Evolutionary conservation across 768 basidiomycete genomes (phyloP), one percentile per base, ranked within the genome.

Genomic region (Podaxis sp.): DNA sequence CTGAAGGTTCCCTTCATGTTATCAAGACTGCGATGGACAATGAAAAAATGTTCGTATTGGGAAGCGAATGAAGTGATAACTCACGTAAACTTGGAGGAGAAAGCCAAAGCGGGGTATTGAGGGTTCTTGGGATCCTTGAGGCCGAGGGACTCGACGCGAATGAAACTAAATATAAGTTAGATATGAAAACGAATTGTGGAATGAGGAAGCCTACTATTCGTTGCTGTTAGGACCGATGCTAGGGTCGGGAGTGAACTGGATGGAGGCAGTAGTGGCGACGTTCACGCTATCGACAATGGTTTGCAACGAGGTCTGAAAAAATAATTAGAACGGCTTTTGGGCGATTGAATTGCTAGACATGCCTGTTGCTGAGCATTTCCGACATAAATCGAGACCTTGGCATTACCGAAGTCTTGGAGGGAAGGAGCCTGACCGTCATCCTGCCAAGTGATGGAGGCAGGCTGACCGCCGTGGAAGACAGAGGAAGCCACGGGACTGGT

Each of bases 61-160:
- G 40, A 38, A 7, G 37, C 44, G 18, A 28, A 6, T 36, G n/a
- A 18, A 27, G 10, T n/a, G 36, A 10, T 40, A 5, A 74, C 87
- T 64, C 68, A 93, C 91, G 76, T 76, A 78, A 92, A 94, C 66
- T 82, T 83, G 64, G 92, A 82, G 5, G 91, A 91, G 79, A 93
- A 95, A 0, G 90, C 85, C 63, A 88, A 75, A 48, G 80, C 82
- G 3, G 80, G 81, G 74, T 76, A 89, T 57, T 82, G 75, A 13
- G 87, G 73, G 58, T 80, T 69, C 1, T 68, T 67, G 28, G 84
- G 50, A 69, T 89, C 84, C 70, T 79, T 87, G 47, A 82, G 65
- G 57, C 38, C 66, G 37, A 79, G 64, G 0, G 91, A 92, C 61
- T 89, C 82, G 67, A 90, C 74, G 51, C 91, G 90, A 68, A 95